Conservation (phyloP, 176 grass and related monocot genomes). For the Zoysia pacifica region DNA sequence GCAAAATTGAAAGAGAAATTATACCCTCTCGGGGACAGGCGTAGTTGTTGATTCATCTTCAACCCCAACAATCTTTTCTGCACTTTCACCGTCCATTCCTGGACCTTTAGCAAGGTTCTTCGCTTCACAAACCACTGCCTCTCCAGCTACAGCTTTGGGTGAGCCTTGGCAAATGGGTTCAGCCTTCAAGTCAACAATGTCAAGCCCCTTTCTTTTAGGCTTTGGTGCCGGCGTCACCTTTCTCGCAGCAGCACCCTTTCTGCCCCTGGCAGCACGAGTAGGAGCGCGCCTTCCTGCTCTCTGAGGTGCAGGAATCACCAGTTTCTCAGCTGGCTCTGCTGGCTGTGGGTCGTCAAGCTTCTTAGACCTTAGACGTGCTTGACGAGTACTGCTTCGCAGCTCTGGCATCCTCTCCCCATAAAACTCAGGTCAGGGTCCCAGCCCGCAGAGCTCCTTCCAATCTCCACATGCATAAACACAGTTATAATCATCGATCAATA, state of each 20-base stretch:
- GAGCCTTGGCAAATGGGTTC: slow-evolving; percentile 42
- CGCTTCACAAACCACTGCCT: slow-evolving; percentile 31
- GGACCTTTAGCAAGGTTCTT: slow-evolving; percentile 55
- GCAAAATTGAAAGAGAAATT: slow-evolving; percentile 22
- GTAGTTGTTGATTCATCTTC: slow-evolving; percentile 65
- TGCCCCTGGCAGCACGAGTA: slow-evolving; percentile 51
- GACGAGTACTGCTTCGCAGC: slow-evolving; percentile 79
- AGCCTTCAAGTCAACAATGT: slow-evolving; percentile 45
- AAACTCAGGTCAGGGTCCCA: slow-evolving; percentile 52
- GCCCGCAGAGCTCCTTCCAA: slow-evolving; percentile 44
- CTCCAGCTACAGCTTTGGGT: slow-evolving; percentile 35
- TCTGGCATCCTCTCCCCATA: slow-evolving; percentile 96
- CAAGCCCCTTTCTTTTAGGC: slow-evolving; percentile 41
- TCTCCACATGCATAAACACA: slow-evolving; percentile 55
- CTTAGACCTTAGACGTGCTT: slow-evolving; percentile 69
- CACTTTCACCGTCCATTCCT: slow-evolving; percentile 79
- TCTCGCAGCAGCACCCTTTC: slow-evolving; percentile 47
- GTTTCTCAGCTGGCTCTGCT: slow-evolving; percentile 44
- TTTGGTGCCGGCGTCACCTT: slow-evolving; percentile 40
- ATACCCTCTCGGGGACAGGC: slow-evolving; percentile 79
- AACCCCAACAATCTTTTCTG: slow-evolving; percentile 63
- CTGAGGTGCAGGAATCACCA: slow-evolving; percentile 37
- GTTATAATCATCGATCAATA: slow-evolving; percentile 30
- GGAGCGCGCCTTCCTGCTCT: slow-evolving; percentile 53
- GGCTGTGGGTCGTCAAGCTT: slow-evolving; percentile 48